These are phyloP conservation scores for Fusarium sp. DNA, from an alignment of 2,329 filamentous ascomycete genomes.

Conservation along the genomic window DNA sequence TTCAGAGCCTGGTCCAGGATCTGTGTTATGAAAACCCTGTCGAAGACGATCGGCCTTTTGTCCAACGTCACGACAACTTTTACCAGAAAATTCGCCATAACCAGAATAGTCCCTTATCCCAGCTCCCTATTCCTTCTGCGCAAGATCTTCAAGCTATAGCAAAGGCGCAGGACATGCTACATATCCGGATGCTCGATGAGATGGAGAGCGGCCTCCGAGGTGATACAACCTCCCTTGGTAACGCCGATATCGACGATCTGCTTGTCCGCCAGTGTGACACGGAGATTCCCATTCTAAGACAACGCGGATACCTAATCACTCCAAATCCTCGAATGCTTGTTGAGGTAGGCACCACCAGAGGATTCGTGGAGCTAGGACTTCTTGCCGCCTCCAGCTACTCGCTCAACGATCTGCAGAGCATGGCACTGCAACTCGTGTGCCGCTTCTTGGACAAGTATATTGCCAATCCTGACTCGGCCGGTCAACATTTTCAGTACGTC, in stretches of 20 bases:
- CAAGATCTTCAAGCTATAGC: constrained; percentile 15
- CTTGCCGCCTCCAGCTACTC: constrained; percentile 10
- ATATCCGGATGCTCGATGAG: constrained; percentile 21
- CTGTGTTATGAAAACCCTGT: constrained; percentile 7
- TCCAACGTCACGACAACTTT: constrained; percentile 11
- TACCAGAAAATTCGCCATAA: constrained; percentile 22
- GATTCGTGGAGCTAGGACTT: constrained; percentile 13
- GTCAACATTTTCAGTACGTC: constrained; percentile 17
- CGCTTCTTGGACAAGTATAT: constrained; percentile 18
- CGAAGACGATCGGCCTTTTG: constrained; percentile 10
- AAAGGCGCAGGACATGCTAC: constrained; percentile 20
- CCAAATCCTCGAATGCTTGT: constrained; percentile 18
- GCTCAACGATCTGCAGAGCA: constrained; percentile 20
- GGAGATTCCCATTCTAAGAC: constrained; percentile 15
- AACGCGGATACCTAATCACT: background rate
- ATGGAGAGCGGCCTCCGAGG: background rate
- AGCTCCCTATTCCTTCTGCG: background rate
- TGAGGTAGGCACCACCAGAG: background rate
- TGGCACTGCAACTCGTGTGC: constrained; percentile 22
- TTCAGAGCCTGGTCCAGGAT: constrained; percentile 14
- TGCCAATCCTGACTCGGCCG: constrained; percentile 7
- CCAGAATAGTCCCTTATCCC: background rate
- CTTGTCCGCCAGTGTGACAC: constrained; percentile 15
- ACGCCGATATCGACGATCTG: constrained; percentile 20
- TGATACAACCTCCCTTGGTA: background rate